Evolutionary conservation across 352 stramenopile genomes (phyloP).

Genomic region (Globisporangium yorkense): DNA sequence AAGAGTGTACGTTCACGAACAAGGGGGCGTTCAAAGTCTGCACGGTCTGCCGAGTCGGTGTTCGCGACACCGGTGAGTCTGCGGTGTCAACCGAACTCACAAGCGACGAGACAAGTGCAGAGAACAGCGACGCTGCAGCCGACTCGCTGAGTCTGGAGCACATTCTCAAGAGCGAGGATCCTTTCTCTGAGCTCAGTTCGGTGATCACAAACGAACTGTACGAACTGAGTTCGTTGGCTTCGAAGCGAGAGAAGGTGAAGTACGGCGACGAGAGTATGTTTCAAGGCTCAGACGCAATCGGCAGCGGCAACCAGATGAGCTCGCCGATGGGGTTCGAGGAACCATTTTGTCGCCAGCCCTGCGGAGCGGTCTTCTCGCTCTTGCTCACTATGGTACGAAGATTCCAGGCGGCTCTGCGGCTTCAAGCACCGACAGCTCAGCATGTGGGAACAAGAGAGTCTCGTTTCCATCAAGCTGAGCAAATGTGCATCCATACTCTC

Average conservation of each 20-base stretch:
- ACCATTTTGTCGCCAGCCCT: conserved; percentile 69
- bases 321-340: conserved; percentile 52
- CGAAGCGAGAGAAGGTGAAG: conserved; percentile 2
- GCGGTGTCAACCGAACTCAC: background rate
- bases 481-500: conserved; percentile 33
- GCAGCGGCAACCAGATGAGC: background rate
- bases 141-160: conserved; percentile 1
- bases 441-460: background rate
- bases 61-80: conserved; percentile 7
- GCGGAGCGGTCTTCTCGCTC: conserved; percentile 39
- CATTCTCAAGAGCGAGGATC: conserved; percentile 1
- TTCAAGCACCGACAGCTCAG: background rate
- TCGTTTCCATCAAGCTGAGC: background rate
- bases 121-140: background rate
- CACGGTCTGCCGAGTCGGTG: conserved; percentile 35
- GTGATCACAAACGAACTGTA: conserved; percentile 14
- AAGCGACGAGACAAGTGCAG: background rate
- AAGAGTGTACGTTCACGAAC: conserved; percentile 62
- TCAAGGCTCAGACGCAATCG: background rate
- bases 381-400: conserved; percentile 44
- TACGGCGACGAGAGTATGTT: background rate
- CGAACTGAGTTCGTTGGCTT: conserved; percentile 7
- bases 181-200: conserved; percentile 18
- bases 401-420: conserved; percentile 15
- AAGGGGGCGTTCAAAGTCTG: conserved; percentile 50